Percentiles rank a stretch among this genome's conserved stretches.
Evolutionary conservation across 208 protist species (phyloP).

Genomic region (Kentomonas sorsogonicus): DNA sequence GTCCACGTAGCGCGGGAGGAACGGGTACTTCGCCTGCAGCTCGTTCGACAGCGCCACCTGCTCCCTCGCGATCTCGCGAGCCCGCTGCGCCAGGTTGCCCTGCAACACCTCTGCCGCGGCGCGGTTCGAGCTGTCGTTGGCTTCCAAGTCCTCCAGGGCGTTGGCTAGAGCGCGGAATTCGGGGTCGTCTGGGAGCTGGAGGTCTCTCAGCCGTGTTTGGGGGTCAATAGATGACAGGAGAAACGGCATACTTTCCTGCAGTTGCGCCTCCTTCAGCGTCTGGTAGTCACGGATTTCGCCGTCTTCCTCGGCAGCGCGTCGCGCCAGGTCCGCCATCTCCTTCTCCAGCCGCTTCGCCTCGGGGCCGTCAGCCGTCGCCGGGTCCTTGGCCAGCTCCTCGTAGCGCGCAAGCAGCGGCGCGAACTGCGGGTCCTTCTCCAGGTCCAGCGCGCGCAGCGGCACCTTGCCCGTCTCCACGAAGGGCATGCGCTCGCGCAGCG

Average conservation of each 20-base stretch:
- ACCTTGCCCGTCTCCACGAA: conserved; percentile 24
- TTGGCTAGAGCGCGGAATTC: conserved; percentile 28
- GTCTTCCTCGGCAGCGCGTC: conserved; percentile 33
- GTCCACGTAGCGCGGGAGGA: conserved; percentile 28
- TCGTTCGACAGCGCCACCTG: conserved; percentile 18
- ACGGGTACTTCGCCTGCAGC: conserved; percentile 19
- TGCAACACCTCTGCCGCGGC: conserved; percentile 16
- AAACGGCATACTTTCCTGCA: conserved; percentile 39
- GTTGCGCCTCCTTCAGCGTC: conserved; percentile 20
- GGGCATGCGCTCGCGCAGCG: conserved; percentile 19
- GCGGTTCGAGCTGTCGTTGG: not conserved
- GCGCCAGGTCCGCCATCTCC: conserved; percentile 34
- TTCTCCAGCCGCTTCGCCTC: conserved; percentile 41
- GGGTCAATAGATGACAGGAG: conserved; percentile 33
- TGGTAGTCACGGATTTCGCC: conserved; percentile 14
- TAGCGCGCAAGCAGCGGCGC: conserved; percentile 24
- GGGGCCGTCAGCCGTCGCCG: too few relatives aligned
- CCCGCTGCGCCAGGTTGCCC: conserved; percentile 10
- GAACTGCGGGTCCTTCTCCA: conserved; percentile 22
- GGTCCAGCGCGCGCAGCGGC: conserved; percentile 27
- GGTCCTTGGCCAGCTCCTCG: conserved; percentile 28
- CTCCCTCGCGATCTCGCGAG: conserved; percentile 13
- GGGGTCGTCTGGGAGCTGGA: conserved; percentile 22
- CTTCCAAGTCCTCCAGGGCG: conserved; percentile 19
- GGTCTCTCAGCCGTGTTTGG: conserved; percentile 30